These are phyloP conservation scores for Liriodendron chinense DNA, from an alignment of 164 flowering plant species.

Conservation along the genomic window DNA sequence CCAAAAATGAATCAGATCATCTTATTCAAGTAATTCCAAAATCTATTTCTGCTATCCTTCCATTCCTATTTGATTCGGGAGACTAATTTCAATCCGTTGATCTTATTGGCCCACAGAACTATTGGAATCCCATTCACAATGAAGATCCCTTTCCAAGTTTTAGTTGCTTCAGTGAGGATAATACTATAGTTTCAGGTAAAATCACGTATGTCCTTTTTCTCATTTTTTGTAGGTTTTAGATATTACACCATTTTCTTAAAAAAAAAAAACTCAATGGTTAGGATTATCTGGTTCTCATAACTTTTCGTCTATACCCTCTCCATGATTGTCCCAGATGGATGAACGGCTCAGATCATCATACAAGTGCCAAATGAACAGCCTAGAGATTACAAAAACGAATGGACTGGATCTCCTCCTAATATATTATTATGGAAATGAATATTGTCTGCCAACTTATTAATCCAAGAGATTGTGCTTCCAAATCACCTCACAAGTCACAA, in stretches of 20 bases:
- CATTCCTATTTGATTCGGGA: neutral
- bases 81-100: too few species aligned
- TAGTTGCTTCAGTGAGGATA: slow-evolving; percentile 1
- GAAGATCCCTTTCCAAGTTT: slow-evolving; percentile 11
- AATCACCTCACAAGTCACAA: neutral
- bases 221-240: too few species aligned
- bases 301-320: neutral
- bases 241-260: too few species aligned
- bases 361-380: too few species aligned
- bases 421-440: too few species aligned
- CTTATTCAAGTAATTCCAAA: slow-evolving; percentile 12
- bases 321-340: neutral
- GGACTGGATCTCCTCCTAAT: too few species aligned
- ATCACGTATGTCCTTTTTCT: too few species aligned
- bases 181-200: slow-evolving; percentile 13
- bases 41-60: neutral
- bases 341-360: too few species aligned
- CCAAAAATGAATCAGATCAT: slow-evolving; percentile 1
- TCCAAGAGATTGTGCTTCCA: neutral
- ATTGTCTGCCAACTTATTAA: neutral
- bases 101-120: slow-evolving; percentile 15
- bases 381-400: too few species aligned
- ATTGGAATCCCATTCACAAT: slow-evolving; percentile 5
- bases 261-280: too few species aligned
- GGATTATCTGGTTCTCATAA: neutral